Conservation (phyloP, 306 rosid species). For the Inga laurina region DNA sequence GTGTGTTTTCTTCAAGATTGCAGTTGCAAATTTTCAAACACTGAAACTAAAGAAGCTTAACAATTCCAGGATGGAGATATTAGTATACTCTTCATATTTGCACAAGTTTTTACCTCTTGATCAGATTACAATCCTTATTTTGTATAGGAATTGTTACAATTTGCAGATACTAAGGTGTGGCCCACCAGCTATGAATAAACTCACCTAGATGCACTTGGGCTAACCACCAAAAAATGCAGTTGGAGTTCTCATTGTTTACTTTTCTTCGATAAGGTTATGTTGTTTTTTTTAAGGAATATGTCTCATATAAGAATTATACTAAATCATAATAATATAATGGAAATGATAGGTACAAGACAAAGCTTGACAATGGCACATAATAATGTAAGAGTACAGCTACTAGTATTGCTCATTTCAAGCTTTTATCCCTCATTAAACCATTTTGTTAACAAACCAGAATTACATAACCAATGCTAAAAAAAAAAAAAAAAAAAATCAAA, state of each 20-base stretch:
- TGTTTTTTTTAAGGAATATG: no score
- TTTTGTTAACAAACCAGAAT: neutral
- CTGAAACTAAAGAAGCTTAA: neutral
- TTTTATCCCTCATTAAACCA: neutral
- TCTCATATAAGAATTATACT: neutral
- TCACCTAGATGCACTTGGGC: conserved; percentile 39
- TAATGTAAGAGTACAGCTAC: neutral
- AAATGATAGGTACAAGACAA: neutral
- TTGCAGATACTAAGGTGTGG: conserved; percentile 40
- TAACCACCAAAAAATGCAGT: conserved; percentile 32
- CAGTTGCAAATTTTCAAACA: neutral
- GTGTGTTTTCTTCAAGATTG: neutral
- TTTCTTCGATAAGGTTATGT: neutral
- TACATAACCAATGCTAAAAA: neutral
- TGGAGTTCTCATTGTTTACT: conserved; percentile 24
- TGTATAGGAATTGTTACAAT: neutral
- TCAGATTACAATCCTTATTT: neutral
- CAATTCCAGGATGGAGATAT: neutral
- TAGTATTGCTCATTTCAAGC: neutral
- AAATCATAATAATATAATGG: neutral
- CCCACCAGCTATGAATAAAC: conserved; percentile 40
- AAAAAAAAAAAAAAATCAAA: neutral
- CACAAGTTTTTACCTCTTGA: neutral
- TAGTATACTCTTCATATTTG: neutral
- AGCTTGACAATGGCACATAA: neutral